These are phyloP conservation scores for Xylona heveae DNA, from an alignment of 495 filamentous ascomycete genomes.

Conservation along the genomic window DNA sequence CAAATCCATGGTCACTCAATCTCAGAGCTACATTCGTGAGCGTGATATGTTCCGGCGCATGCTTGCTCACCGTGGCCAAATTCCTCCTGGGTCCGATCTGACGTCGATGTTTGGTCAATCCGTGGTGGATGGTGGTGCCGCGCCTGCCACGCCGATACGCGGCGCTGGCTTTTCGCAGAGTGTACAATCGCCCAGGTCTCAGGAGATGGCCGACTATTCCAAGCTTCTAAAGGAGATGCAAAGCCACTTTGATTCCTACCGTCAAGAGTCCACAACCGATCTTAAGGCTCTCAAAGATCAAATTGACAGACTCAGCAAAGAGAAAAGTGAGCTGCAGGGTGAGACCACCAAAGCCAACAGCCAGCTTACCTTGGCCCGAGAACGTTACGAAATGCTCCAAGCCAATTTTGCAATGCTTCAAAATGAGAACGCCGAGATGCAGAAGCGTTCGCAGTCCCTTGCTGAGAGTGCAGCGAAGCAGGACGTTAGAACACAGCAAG, in stretches of 20 bases:
- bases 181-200: slow-evolving; percentile 17
- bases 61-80: slow-evolving; percentile 53
- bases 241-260: slow-evolving; percentile 72
- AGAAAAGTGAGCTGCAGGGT: slow-evolving; percentile 61
- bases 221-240: slow-evolving; percentile 67
- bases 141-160: slow-evolving; percentile 17
- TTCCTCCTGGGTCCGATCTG: slow-evolving; percentile 34
- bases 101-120: slow-evolving; percentile 45
- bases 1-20: slow-evolving; percentile 50
- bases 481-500: slow-evolving; percentile 73
- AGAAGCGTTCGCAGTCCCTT: slow-evolving; percentile 51
- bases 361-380: slow-evolving; percentile 56
- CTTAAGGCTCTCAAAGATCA: slow-evolving; percentile 68
- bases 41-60: slow-evolving; percentile 93
- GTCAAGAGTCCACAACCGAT: slow-evolving; percentile 62
- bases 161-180: slow-evolving; percentile 17
- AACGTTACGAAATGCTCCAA: slow-evolving; percentile 80
- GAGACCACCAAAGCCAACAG: slow-evolving; percentile 59
- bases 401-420: slow-evolving; percentile 65
- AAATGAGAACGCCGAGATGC: slow-evolving; percentile 62
- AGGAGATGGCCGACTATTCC: slow-evolving; percentile 36
- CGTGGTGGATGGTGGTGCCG: slow-evolving; percentile 19
- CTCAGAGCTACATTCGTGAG: slow-evolving; percentile 84
- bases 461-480: slow-evolving; percentile 73
- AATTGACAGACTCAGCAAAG: slow-evolving; percentile 55